Conservation (phyloP, 306 rosid genomes). For the Betula pendula region DNA sequence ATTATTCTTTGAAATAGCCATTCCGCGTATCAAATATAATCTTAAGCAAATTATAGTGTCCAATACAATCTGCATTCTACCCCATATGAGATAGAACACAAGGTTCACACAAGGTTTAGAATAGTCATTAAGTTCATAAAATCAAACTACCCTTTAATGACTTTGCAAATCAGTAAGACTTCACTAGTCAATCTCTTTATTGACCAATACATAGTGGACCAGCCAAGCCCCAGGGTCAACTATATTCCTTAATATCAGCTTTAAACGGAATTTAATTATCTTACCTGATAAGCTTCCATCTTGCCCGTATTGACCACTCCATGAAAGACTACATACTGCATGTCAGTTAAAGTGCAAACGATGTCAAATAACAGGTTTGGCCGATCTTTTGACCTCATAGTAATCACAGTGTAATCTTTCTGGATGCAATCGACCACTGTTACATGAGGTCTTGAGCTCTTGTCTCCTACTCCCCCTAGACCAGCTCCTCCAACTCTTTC, state of each 20-base stretch:
- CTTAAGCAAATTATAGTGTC: not conserved
- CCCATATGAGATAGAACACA: not conserved
- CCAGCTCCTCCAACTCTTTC: slow-evolving; percentile 62
- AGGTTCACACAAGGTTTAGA: not conserved
- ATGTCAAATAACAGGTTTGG: slow-evolving; percentile 89
- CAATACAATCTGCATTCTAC: not conserved
- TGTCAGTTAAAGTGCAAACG: slow-evolving; percentile 90
- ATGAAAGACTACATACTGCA: slow-evolving; percentile 92
- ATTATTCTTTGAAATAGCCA: no score
- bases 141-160: not conserved
- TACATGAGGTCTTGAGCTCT: slow-evolving; percentile 62
- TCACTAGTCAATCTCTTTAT: not conserved
- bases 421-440: slow-evolving; percentile 68
- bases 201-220: not conserved
- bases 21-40: no score
- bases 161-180: not conserved
- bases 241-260: slow-evolving; percentile 2
- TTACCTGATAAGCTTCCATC: slow-evolving; percentile 86
- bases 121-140: not conserved
- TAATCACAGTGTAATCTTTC: slow-evolving; percentile 80
- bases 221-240: not conserved
- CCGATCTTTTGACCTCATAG: slow-evolving; percentile 81
- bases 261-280: slow-evolving; percentile 3
- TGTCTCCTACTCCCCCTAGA: slow-evolving; percentile 36
- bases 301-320: slow-evolving; percentile 74